phyloP scores from a whole-genome alignment of 1,284 basidiomycete genomes.

The Stereum hirsutum region DNA sequence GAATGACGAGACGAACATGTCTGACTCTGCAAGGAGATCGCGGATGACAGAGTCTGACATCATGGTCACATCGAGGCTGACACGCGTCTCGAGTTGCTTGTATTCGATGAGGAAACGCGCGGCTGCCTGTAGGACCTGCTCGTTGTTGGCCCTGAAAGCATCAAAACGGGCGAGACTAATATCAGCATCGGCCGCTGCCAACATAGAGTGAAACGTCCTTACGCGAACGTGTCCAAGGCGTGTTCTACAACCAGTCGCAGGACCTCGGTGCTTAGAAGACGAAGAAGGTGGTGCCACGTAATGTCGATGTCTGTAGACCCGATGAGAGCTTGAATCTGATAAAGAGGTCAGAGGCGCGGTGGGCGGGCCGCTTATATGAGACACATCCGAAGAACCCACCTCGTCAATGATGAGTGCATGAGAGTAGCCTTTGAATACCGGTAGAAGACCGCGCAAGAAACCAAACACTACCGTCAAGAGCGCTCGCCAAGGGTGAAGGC shows the following conservation, averaged over 20 bases:
- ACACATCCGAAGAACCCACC: conserved; percentile 28
- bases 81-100: conserved; percentile 64
- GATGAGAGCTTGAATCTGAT: conserved; percentile 56
- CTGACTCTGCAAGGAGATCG: conserved; percentile 76
- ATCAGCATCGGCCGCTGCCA: not conserved
- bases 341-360: conserved; percentile 2
- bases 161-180: not conserved
- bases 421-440: conserved; percentile 74
- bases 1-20: conserved; percentile 70
- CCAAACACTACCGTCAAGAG: conserved; percentile 58
- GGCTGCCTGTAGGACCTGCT: conserved; percentile 58
- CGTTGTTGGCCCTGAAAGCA: conserved; percentile 49
- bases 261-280: conserved; percentile 51
- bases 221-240: conserved; percentile 65
- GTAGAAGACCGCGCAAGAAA: conserved; percentile 61
- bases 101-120: conserved; percentile 66
- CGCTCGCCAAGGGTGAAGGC: conserved; percentile 56
- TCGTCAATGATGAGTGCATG: conserved; percentile 78
- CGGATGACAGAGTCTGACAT: conserved; percentile 60
- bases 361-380: not conserved
- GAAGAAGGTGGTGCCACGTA: conserved; percentile 51
- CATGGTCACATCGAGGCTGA: conserved; percentile 71
- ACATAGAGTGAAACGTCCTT: conserved; percentile 24
- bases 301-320: conserved; percentile 55
- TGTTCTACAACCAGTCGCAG: conserved; percentile 54